These are phyloP conservation scores for Chlorophyllum brunneum DNA, from an alignment of 768 basidiomycete genomes.

Conservation along the genomic window DNA sequence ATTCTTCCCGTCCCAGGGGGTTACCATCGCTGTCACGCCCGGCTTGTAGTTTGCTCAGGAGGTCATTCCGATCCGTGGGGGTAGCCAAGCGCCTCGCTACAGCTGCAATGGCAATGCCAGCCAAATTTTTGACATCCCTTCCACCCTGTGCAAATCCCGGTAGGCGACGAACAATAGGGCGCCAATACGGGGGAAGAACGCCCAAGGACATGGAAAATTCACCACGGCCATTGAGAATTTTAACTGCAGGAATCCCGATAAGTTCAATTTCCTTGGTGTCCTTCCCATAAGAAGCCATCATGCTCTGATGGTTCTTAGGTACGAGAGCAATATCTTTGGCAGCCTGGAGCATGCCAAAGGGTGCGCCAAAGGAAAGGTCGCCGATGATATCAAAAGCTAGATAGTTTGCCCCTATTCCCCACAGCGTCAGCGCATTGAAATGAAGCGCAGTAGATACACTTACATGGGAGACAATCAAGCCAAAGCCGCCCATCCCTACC, in stretches of 20 bases:
- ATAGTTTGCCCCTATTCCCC: conserved; percentile 44
- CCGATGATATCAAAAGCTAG: conserved; percentile 72
- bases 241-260: conserved; percentile 69
- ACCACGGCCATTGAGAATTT: conserved; percentile 85
- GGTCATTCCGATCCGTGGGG: conserved; percentile 72
- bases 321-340: conserved; percentile 72
- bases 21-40: conserved; percentile 80
- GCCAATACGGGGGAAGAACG: conserved; percentile 66
- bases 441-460: conserved; percentile 20
- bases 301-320: conserved; percentile 50
- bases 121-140: conserved; percentile 64
- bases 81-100: conserved; percentile 71
- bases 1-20: conserved; percentile 73
- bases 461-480: conserved; percentile 73
- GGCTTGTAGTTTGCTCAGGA: conserved; percentile 76
- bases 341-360: conserved; percentile 84
- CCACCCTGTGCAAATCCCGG: conserved; percentile 77
- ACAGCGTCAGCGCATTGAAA: conserved; percentile 7
- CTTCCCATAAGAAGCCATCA: conserved; percentile 53
- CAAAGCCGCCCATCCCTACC: conserved; percentile 62
- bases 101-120: conserved; percentile 76
- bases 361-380: conserved; percentile 82
- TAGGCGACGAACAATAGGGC: conserved; percentile 57
- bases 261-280: conserved; percentile 39
- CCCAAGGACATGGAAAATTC: conserved; percentile 86